Base-by-base conservation (phyloP, 345 rosid species). In the Chamaenerion angustifolium region DNA sequence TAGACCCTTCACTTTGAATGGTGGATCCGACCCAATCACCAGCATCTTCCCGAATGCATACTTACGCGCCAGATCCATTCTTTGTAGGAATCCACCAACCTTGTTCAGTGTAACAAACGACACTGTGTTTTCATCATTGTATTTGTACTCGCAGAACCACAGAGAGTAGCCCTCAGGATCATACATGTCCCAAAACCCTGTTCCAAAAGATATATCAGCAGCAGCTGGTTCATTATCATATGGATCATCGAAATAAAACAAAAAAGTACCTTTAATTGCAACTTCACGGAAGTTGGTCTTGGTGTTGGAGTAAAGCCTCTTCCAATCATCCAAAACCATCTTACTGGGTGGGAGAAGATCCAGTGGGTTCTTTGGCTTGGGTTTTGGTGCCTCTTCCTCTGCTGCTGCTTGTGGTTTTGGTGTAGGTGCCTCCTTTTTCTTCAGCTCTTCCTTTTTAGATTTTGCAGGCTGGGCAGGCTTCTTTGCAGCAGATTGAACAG, bases 141-240 rank as follows among this genome's bases (percentile, higher is more conserved):
- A 92, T 61, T 92, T 92, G 77, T 92, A 92, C 63, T 92, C 87
- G 31, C 96, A 92, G 73, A 92, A 87, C 98, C 98, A 92, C 4
- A 92, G 66, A 0, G 98, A 92, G 74, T 92, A 92, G 35, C 98
- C 98, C 76, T 92, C 96, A 0, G 95, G 88, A 68, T 92, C 98
- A 56, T 83, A 87, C 95, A 92, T 92, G 70, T 87, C 98, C 98
- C 98, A 92, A 76, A 92, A 92, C 44, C 98, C 96, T 92, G 69
- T 70, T 69, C n/a, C 19, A 42, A 27, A 9, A 46, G 2, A 21
- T 12, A 37, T 0, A 40, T 37, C 27, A 27, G 11, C 15, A 45
- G 25, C 27, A 15, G 35, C 6, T 12, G 41, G 48, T 16, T 45
- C 2, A 7, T 45, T 45, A 46, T 7, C 19, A 46, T 1, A 46